Evolutionary conservation across 2,329 filamentous ascomycete species (phyloP).

Genomic region (Cladophialophora exuberans): DNA sequence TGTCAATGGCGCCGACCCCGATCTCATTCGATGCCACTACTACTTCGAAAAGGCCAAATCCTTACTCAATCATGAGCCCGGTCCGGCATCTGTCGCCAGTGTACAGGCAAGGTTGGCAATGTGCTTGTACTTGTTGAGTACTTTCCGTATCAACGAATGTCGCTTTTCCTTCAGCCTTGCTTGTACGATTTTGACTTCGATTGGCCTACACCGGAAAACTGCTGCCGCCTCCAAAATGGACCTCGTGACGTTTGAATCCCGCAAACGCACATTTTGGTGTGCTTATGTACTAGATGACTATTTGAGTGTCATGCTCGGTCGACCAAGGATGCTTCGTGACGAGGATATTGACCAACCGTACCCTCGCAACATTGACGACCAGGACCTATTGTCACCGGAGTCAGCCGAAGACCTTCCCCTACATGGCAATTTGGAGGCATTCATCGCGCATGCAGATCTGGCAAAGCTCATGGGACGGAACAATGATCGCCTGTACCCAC

Average conservation of each 20-base stretch:
- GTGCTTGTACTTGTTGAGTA: constrained; percentile 57
- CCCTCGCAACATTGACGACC: constrained; percentile 60
- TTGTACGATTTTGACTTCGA: constrained; percentile 43
- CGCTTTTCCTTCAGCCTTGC: constrained; percentile 59
- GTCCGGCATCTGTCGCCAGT: constrained; percentile 53
- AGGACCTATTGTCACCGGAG: constrained; percentile 55
- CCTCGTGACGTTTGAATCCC: constrained; percentile 53
- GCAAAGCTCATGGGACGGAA: constrained; percentile 34
- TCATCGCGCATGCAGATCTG: constrained; percentile 32
- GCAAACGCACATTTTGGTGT: constrained; percentile 65
- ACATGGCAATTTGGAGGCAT: constrained; percentile 36
- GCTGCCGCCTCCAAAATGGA: constrained; percentile 37
- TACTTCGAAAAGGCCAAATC: constrained; percentile 31
- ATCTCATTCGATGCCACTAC: constrained; percentile 20
- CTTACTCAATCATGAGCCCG: constrained; percentile 45
- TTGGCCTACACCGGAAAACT: constrained; percentile 44
- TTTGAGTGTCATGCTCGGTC: constrained; percentile 64
- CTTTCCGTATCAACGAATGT: constrained; percentile 58
- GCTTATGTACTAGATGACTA: constrained; percentile 67
- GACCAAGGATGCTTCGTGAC: constrained; percentile 64
- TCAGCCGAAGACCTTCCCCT: constrained; percentile 36
- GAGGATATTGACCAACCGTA: constrained; percentile 66
- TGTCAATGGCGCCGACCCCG: constrained; percentile 22
- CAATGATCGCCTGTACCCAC: constrained; percentile 35
- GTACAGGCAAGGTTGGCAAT: constrained; percentile 59